These are phyloP conservation scores for Yamadazyma epiphylla DNA, from an alignment of 1,139 yeast genomes.

Conservation along the genomic window DNA sequence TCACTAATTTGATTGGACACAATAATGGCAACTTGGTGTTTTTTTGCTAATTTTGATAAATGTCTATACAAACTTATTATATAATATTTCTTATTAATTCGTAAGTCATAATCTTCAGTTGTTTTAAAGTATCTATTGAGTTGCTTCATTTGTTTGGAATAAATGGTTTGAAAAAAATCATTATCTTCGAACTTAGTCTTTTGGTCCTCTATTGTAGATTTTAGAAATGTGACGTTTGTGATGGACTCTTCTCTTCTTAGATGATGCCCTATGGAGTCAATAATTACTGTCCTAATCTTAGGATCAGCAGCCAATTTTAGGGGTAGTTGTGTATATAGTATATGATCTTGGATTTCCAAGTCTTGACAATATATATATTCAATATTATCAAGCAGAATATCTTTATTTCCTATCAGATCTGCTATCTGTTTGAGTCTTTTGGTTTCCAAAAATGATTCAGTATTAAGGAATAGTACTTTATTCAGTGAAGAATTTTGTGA, in stretches of 20 bases:
- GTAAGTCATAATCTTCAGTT: conserved; percentile 25
- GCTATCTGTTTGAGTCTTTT: conserved; percentile 42
- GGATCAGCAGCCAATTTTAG: conserved; percentile 38
- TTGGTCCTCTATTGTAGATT: conserved; percentile 19
- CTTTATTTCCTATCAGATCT: conserved; percentile 8
- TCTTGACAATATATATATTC: conserved; percentile 64
- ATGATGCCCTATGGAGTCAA: conserved; percentile 89
- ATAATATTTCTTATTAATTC: conserved; percentile 38
- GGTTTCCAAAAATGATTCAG: conserved; percentile 73
- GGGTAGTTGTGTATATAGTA: conserved; percentile 70
- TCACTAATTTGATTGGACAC: conserved; percentile 83
- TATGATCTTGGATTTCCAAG: conserved; percentile 71
- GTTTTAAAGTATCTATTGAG: conserved; percentile 22
- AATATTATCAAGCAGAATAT: conserved; percentile 46
- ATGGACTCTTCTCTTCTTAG: conserved; percentile 60
- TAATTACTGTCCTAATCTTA: conserved; percentile 50
- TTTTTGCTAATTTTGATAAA: conserved; percentile 47
- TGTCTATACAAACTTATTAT: conserved; percentile 43
- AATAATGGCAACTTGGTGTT: conserved; percentile 56
- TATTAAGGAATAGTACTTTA: conserved; percentile 63
- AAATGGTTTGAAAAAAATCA: conserved; percentile 13
- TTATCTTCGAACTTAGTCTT: conserved; percentile 15
- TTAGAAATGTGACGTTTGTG: conserved; percentile 24
- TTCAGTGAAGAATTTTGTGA: conserved; percentile 38
- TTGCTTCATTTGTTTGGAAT: conserved; percentile 24